Evolutionary conservation across 306 rosid species (phyloP).

Genomic region (apple (Malus domestica)): ASM211411v1 NC_041799.1:25110501-25111000

Average conservation of each 20-base stretch:
- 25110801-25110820: neutral
- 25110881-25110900: neutral
- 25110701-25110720: neutral
- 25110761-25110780: neutral
- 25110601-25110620: neutral
- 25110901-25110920: neutral
- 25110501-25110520: slow-evolving; percentile 92
- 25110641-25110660: neutral
- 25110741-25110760: neutral
- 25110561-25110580: slow-evolving; percentile 16
- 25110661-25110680: neutral
- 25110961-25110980: neutral
- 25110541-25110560: slow-evolving; percentile 23
- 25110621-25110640: neutral
- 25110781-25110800: neutral
- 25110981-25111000: neutral
- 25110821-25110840: neutral
- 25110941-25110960: neutral
- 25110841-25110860: neutral
- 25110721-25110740: neutral
- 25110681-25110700: neutral
- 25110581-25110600: neutral
- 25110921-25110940: neutral
- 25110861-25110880: neutral
- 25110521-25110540: slow-evolving; percentile 84